phyloP scores from a whole-genome alignment of 305 asterid species.

The Fraxinus nigra region DNA sequence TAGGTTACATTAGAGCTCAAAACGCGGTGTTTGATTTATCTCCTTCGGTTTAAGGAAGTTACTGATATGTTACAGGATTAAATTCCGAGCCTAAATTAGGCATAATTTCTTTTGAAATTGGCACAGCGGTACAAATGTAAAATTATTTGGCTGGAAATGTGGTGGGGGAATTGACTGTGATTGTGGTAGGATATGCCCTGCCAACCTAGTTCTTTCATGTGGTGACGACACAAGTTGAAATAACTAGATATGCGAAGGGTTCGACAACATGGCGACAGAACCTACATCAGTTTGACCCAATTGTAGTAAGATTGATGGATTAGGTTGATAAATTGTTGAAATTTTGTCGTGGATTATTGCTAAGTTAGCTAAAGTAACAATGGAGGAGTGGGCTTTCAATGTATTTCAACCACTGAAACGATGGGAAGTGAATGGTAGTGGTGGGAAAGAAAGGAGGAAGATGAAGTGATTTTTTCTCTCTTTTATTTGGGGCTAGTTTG shows the following conservation, averaged over 20 bases:
- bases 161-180: conserved; percentile 49
- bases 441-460: no score
- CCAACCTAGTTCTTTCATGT: conserved; percentile 44
- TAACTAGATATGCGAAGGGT: conserved; percentile 52
- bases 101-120: conserved; percentile 48
- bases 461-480: no score
- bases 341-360: neutral
- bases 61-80: no score
- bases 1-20: no score
- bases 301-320: conserved; percentile 32
- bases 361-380: conserved; percentile 24
- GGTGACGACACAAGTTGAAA: conserved; percentile 59
- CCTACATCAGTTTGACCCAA: conserved; percentile 38
- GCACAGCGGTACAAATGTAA: conserved; percentile 41
- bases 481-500: no score
- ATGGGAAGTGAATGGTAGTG: neutral
- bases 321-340: conserved; percentile 6
- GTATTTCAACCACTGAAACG: conserved; percentile 6
- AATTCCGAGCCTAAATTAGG: conserved; percentile 38
- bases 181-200: conserved; percentile 53
- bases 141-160: conserved; percentile 49
- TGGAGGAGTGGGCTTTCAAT: conserved; percentile 15
- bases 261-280: conserved; percentile 43
- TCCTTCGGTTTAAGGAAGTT: no score
- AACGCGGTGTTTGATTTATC: no score